Base-by-base conservation (phyloP, 164 flowering plant genomes). In the Macadamia tetraphylla region DNA sequence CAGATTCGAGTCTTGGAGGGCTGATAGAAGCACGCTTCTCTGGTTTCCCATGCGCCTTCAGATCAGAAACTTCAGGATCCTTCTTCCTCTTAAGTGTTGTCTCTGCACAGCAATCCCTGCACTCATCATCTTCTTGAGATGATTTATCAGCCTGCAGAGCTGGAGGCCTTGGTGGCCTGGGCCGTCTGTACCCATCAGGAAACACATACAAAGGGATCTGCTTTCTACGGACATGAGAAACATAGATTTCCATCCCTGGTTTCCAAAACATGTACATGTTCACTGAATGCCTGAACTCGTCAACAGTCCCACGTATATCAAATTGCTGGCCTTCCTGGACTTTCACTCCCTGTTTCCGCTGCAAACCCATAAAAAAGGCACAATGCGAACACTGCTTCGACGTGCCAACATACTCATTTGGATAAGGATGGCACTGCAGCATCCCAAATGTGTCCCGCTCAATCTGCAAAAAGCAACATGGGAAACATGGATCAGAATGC, bases 401-500 rank as follows among this genome's bases (percentile, higher is more conserved):
- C 1, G 79, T 70, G 66, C 92, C 97, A 5, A 76, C 67, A 69
- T 86, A 91, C 61, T 95, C 93, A 72, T 81, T 81, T 8, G 98
- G 99, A 74, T 89, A 86, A 51, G 98, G 99, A 81, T 95, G 99
- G 75, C 98, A 92, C 74, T 89, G 97, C 84, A 95, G 73, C 86
- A 80, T 87, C 71, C 94, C 96, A 67, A 29, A 73, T n/a, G 98
- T 95, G 70, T 92, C 99, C 23, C 99, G 79, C 74, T 95, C 99
- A 67, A 95, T 92, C 99, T 95, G 88, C 78, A 79, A 70, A 63
- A 8, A 65, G 15, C 30, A 51, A 58, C 49, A 64, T 12, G 32
- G 14, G 64, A 9, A 63, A 44, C 51, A 18, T 5, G 31, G 2
- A 31, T 68, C 10, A 59, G 9, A 67, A 59, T 44, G 1, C 29